Base-by-base conservation (phyloP, 2,329 filamentous ascomycete species). In the Atkinsonella hypoxylon region DNA sequence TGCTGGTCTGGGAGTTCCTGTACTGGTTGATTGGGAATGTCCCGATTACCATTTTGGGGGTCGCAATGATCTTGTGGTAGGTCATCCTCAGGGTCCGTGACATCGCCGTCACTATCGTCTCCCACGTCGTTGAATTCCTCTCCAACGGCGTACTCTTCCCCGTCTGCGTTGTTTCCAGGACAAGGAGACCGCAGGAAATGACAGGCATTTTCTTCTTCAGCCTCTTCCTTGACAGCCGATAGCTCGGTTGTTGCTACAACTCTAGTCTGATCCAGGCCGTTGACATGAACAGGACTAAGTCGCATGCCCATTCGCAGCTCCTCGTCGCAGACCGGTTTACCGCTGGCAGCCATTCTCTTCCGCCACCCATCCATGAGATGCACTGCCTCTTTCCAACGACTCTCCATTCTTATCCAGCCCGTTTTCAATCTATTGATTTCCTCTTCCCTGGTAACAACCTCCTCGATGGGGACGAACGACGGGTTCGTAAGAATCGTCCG, bases 321-420 rank as follows among this genome's bases (percentile, higher is more conserved):
- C 53, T 82, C 79, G 50, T 83, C 71, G 58, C 87, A 82, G 56
- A 91, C 79, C 0, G 83, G 80, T 53, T 82, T 77, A 5, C 84
- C 85, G 56, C 78, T 82, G 48, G 75, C 76, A 15, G 79, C 80
- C 79, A 95, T 89, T 41, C 88, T 79, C 63, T 82, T 85, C 54
- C 90, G 83, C 91, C 93, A 97, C 34, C 86, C 83, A 56, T 96
- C 88, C 72, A 98, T 95, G 69, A 98, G 81, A 36, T 81, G 77
- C 12, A 97, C 83, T 1, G 93, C 88, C 62, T 97, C 91, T 56
- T 82, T 83, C 89, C 93, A 95, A 48, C 89, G 80, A 20, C 73
- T 78, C 66, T 97, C 90, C 87, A 97, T 95, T 67, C 86, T 89
- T 64, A 94, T 87, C 85, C 91, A 95, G 15, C 90, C 89, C 50